Base-by-base conservation (phyloP, 2,329 filamentous ascomycete genomes). In the Hypoxylon rubiginosum region DNA sequence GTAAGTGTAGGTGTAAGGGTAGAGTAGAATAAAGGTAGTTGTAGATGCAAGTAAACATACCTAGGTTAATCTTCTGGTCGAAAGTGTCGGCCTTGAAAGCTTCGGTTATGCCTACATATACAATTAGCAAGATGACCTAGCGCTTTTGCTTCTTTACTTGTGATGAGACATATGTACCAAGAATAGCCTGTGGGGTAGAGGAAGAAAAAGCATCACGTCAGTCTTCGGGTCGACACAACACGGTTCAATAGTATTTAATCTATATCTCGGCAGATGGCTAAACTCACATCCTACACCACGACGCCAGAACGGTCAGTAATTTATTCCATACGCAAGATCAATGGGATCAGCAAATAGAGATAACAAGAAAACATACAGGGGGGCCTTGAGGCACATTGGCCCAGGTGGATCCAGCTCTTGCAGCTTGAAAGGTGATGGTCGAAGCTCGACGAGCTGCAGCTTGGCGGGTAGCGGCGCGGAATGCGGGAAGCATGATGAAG, bases 41-140 rank as follows among this genome's bases (percentile, higher is more conserved):
- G 66, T 56, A 30, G 51, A 58, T 46, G 45, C 24, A 46, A 60
- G 48, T 30, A 62, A 7, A 75, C 86, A 77, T 84, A 92, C 92
- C 96, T 68, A 99, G 86, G 86, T 98, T 98, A 87, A 99, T 98
- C 90, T 98, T 99, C 85, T 97, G 90, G 70, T 89, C 85, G 82
- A 97, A 95, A 77, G 86, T 88, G 81, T 99, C 96, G 82, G 94
- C 94, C 88, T 98, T 99, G 92, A 96, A 99, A 67, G 96, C 96
- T 85, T 99, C 96, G 70, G 96, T 98, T 83, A 99, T 94, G 80
- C 92, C 91, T 91, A 72, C 21, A 58, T 45, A 28, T 10, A 21
- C 2, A 24, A 63, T 64, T 54, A 68, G 32, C 60, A 64, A 30
- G 68, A 77, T 78, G 15, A 1, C 4, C 34, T 19, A 32, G 24